Base-by-base conservation (phyloP, 1,284 basidiomycete genomes). In the Taiwanofungus camphoratus region DNA sequence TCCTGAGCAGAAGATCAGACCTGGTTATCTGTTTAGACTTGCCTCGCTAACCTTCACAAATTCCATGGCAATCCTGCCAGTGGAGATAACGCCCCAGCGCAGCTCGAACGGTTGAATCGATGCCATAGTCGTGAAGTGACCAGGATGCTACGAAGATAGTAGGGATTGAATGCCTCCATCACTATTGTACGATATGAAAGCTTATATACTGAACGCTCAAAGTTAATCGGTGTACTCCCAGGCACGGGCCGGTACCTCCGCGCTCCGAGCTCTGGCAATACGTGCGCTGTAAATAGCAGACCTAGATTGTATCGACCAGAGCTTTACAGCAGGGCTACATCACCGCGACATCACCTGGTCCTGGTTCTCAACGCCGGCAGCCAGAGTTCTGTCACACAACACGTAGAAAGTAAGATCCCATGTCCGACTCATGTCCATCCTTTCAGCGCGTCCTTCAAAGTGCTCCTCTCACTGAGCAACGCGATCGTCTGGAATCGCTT, bases 401-500 rank as follows among this genome's bases (percentile, higher is more conserved):
- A 18, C 19, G 22, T 32, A 30, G 8, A n/a, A 19, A 34, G 18
- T 12, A 23, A 22, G 23, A 5, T 31, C 39, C 37, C 29, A 31
- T 33, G 24, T 15, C 44, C n/a, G n/a, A n/a, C n/a, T 50, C 46
- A 53, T 38, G 41, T 40, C 46, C 57, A 52, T 36, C 59, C 58
- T 50, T 61, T 57, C 44, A 85, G 61, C 22, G 73, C 72, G 45
- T 88, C 81, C 52, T 76, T 75, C n/a, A 88, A 74, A 4, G 80
- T 75, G 58, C 84, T 87, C 47, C 85, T 64, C 56, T 87, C 80
- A 11, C 73, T 75, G n/a, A 89, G 66, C 23, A 89, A 62, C 37
- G 84, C 84, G 49, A 87, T 69, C 30, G 87, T 71, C 56, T 88
- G 85, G 82, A 82, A 86, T 33, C 79, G 65, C 48, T 77, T 76